Percentiles rank a stretch among this genome's conserved stretches.
These are phyloP conservation scores for Solanum gandarillasii DNA, from an alignment of 257 asterid genomes.

Conservation along the genomic window DNA sequence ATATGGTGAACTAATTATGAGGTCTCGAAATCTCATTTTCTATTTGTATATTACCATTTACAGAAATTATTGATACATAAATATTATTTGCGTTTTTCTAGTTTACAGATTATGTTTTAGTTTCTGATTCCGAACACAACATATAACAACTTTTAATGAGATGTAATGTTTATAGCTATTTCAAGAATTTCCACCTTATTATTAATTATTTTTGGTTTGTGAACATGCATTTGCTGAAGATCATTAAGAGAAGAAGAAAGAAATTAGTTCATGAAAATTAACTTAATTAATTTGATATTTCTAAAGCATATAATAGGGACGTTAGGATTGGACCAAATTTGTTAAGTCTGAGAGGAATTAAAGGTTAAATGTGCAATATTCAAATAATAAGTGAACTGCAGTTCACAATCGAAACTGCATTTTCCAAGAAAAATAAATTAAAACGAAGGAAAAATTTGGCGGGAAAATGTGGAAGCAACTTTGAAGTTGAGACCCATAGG, in stretches of 20 bases:
- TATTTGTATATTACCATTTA: too few relatives aligned
- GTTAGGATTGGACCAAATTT: background rate
- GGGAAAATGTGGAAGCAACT: background rate
- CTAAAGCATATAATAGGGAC: background rate
- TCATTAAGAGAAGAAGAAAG: too few relatives aligned
- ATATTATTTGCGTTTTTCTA: too few relatives aligned
- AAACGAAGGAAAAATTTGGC: background rate
- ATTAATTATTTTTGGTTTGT: too few relatives aligned
- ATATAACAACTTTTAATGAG: background rate
- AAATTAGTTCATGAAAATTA: too few relatives aligned
- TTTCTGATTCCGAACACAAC: background rate
- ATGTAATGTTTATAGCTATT: background rate
- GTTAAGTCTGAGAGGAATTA: background rate
- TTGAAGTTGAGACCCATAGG: background rate
- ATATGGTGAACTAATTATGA: too few relatives aligned
- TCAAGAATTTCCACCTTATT: background rate
- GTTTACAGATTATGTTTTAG: background rate
- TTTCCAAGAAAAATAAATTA: background rate
- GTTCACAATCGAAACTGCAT: background rate
- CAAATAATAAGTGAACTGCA: background rate
- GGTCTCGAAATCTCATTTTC: too few relatives aligned
- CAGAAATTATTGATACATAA: too few relatives aligned
- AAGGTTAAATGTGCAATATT: background rate
- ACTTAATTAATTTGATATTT: background rate
- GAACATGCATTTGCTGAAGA: too few relatives aligned